Percentiles rank a stretch among this genome's conserved stretches.
Conservation (phyloP, 352 stramenopile species). For the Aphanomyces cochlioides region DNA sequence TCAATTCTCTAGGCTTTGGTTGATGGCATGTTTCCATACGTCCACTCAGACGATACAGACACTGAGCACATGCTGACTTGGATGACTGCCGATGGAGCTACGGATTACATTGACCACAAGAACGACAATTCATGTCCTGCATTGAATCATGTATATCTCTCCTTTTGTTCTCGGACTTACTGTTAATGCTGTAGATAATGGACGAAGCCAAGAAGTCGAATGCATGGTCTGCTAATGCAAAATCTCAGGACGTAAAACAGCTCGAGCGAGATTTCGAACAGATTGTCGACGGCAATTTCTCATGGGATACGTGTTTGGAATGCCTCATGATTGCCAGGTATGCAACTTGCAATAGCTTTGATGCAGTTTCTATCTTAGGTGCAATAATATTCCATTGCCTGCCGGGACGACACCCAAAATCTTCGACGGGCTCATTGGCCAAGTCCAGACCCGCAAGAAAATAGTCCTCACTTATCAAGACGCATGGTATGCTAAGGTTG, state of each 20-base stretch:
- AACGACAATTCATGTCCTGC: constrained; percentile 78
- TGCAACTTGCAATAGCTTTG: neutral
- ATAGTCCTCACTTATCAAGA: constrained; percentile 73
- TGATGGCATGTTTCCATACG: constrained; percentile 72
- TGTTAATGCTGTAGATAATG: neutral
- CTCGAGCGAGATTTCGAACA: constrained; percentile 58
- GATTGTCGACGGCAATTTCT: constrained; percentile 66
- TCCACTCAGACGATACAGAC: constrained; percentile 37
- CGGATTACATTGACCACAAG: constrained; percentile 67
- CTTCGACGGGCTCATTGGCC: constrained; percentile 72
- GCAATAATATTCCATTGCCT: constrained; percentile 68
- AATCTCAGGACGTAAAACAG: constrained; percentile 38
- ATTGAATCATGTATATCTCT: constrained; percentile 42
- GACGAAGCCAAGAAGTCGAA: constrained; percentile 59
- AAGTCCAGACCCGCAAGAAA: constrained; percentile 63
- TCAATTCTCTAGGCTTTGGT: constrained; percentile 44
- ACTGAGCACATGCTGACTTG: constrained; percentile 69
- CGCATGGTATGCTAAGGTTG: constrained; percentile 76
- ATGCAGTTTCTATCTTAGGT: constrained; percentile 30
- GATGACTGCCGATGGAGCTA: constrained; percentile 69
- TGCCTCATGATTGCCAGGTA: constrained; percentile 68
- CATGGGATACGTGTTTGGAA: constrained; percentile 71
- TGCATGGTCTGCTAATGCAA: constrained; percentile 50
- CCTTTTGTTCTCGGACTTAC: neutral
- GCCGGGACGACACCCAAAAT: constrained; percentile 58